These are phyloP conservation scores for Selaginella moellendorffii DNA, from an alignment of 75 land plant genomes.

Conservation along the genomic window DNA sequence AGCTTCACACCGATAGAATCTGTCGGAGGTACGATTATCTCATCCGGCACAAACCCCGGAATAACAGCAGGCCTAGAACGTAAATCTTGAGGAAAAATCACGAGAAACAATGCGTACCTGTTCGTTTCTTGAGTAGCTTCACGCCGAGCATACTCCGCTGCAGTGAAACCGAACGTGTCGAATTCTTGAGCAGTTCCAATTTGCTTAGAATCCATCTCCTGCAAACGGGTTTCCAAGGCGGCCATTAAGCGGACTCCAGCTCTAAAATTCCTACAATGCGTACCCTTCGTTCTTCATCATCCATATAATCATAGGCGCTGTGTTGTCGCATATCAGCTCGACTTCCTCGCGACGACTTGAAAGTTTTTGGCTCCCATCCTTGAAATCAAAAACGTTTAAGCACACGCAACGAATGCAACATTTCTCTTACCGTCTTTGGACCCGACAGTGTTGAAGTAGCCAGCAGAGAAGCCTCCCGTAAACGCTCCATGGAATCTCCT, in stretches of 20 bases:
- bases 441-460: conserved; percentile 83
- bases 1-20: conserved; percentile 70
- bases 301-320: conserved; percentile 52
- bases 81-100: no score
- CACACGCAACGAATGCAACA: not conserved
- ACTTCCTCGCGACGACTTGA: conserved; percentile 66
- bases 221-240: not conserved
- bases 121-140: conserved; percentile 56
- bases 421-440: conserved; percentile 66
- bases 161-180: conserved; percentile 92
- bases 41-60: conserved; percentile 80
- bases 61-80: conserved; percentile 79
- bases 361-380: conserved; percentile 86
- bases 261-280: not conserved
- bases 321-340: conserved; percentile 59
- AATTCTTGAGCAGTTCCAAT: conserved; percentile 48
- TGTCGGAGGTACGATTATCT: conserved; percentile 51
- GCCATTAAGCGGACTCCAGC: no score
- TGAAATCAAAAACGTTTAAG: conserved; percentile 4
- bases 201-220: conserved; percentile 49
- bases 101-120: conserved; percentile 42
- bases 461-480: conserved; percentile 93
- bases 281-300: conserved; percentile 79
- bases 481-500: conserved; percentile 89
- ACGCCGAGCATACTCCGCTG: conserved; percentile 68